Conservation (phyloP, 1,139 yeast genomes). For the Lizanozyma gosingica region DNA sequence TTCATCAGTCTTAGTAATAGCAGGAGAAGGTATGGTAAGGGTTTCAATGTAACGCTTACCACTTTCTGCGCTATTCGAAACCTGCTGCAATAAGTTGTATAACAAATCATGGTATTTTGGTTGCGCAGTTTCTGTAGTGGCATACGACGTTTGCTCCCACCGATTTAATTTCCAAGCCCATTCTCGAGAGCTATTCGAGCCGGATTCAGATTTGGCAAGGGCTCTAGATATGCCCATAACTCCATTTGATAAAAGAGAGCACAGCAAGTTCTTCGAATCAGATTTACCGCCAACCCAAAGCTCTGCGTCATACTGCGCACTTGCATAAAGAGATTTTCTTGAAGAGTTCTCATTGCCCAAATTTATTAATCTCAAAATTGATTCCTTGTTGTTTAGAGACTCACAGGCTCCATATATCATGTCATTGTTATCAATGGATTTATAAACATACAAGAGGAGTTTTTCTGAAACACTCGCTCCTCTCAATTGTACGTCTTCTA, state of each 20-base stretch:
- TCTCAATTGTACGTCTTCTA: conserved; percentile 38
- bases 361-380: neutral
- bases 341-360: neutral
- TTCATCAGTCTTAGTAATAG: neutral
- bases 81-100: neutral
- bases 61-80: neutral
- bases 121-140: neutral
- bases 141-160: conserved; percentile 39
- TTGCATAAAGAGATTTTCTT: neutral
- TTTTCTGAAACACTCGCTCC: neutral
- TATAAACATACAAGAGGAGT: neutral
- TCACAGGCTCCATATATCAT: conserved; percentile 12
- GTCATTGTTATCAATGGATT: conserved; percentile 1
- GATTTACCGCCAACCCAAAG: neutral
- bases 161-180: conserved; percentile 65
- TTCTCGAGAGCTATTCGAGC: conserved; percentile 11
- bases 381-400: neutral
- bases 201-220: neutral
- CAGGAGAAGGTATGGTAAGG: neutral
- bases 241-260: neutral
- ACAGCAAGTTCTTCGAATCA: neutral
- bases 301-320: neutral
- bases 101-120: neutral
- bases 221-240: neutral
- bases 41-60: neutral